These are phyloP conservation scores for Aspergillus sp. DNA, from an alignment of 2,329 filamentous ascomycete species.

Conservation along the genomic window DNA sequence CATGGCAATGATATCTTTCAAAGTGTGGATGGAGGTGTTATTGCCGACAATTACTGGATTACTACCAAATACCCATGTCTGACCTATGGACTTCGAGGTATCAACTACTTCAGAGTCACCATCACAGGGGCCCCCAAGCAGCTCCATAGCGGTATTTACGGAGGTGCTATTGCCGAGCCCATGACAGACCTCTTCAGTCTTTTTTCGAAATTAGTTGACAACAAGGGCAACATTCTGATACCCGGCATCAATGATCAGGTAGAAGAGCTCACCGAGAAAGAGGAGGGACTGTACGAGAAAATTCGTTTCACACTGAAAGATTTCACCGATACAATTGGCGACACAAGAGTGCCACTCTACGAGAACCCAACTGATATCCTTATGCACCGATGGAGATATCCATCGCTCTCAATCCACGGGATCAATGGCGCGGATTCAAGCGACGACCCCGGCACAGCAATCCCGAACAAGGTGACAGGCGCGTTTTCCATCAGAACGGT, in stretches of 20 bases:
- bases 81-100: slow-evolving; percentile 80
- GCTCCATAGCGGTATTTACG: slow-evolving; percentile 81
- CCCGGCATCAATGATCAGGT: slow-evolving; percentile 76
- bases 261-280: slow-evolving; percentile 66
- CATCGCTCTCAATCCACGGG: slow-evolving; percentile 3
- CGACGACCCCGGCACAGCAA: background rate
- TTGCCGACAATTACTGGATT: slow-evolving; percentile 93
- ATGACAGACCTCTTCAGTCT: slow-evolving; percentile 80
- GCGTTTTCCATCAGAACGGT: slow-evolving; percentile 5
- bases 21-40: slow-evolving; percentile 82
- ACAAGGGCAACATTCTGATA: slow-evolving; percentile 74
- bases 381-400: slow-evolving; percentile 5
- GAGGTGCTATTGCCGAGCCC: slow-evolving; percentile 79
- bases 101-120: slow-evolving; percentile 83
- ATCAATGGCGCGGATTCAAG: slow-evolving; percentile 3
- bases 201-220: slow-evolving; percentile 67
- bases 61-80: slow-evolving; percentile 86
- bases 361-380: slow-evolving; percentile 1
- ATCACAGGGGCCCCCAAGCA: slow-evolving; percentile 70
- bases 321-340: background rate
- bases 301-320: slow-evolving; percentile 73
- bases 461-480: slow-evolving; percentile 1
- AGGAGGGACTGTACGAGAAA: slow-evolving; percentile 65
- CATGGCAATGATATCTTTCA: slow-evolving; percentile 73
- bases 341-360: slow-evolving; percentile 2